Evolutionary conservation across 169 alveolate genomes (phyloP), one percentile per base, ranked within the genome.

Genomic region (Plasmodium knowlesi): DNA sequence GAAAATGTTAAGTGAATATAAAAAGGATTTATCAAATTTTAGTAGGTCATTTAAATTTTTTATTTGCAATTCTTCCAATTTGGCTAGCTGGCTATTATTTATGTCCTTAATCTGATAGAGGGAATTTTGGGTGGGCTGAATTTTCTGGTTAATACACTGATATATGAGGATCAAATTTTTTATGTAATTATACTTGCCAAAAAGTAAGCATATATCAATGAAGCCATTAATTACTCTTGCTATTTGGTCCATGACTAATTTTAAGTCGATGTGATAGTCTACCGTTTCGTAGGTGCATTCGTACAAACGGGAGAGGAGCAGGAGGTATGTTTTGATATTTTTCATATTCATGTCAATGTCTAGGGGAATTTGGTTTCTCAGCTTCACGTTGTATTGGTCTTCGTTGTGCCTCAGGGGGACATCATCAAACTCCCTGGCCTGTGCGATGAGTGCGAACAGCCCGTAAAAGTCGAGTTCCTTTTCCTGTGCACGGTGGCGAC

Each of bases 391-490:
- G 88, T 98, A 97, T 30, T 96, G 96, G 90, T 98, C 99, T 96
- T 98, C 99, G 61, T 98, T 98, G 93, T 98, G 99, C 61, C 99
- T 96, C 43, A 82, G 72, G 28, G 99, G 99, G 54, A 98, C 98
- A 19, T 97, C 98, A 32, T 95, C 96, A 92, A 98, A 98, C 92
- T 98, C 99, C 70, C 95, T 95, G 0, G 99, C 98, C 82, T 96
- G 95, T 3, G 99, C 95, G 25, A 98, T 83, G 37, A 97, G 84
- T 71, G 96, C 92, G 32, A 97, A 53, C 43, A 97, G 72, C 72
- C 92, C 95, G 80, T 90, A 94, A 30, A 97, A 96, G 43, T 84
- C 86, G 80, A 92, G 92, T 94, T 95, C 67, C 71, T 71, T 22
- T 84, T 71, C 25, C 70, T 72, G 80, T 97, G 93, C 43, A 79